Evolutionary conservation across 2,329 filamentous ascomycete genomes (phyloP).

Genomic region (Fusarium scirpi): DNA sequence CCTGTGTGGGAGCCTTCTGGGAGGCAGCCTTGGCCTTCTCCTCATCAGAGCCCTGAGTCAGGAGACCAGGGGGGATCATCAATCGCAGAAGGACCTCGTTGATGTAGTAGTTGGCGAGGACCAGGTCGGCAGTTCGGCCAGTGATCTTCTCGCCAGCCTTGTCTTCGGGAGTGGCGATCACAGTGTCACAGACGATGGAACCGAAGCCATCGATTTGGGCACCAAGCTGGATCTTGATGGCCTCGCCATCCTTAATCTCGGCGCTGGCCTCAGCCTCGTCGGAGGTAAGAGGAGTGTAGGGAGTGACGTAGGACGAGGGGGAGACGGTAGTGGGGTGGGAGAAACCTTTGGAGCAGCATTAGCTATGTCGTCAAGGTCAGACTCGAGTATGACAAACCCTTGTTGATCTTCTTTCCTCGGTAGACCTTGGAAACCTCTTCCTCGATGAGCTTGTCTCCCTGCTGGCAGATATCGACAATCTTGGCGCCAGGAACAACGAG

Average conservation of each 20-base stretch:
- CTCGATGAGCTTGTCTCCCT: slow-evolving; percentile 93
- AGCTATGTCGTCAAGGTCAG: slow-evolving; percentile 19
- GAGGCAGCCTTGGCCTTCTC: slow-evolving; percentile 92
- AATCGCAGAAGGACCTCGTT: slow-evolving; percentile 94
- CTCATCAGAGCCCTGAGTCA: slow-evolving; percentile 87
- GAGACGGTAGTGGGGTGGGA: slow-evolving; percentile 96
- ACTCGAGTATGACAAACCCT: slow-evolving; percentile 70
- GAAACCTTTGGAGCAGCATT: slow-evolving; percentile 69
- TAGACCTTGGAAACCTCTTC: slow-evolving; percentile 96
- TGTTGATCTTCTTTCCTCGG: slow-evolving; percentile 96
- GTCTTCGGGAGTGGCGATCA: slow-evolving; percentile 76
- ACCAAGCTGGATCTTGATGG: slow-evolving; percentile 98
- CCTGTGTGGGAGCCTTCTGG: slow-evolving; percentile 85
- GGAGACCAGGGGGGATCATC: slow-evolving; percentile 89
- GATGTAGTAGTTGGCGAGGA: slow-evolving; percentile 92
- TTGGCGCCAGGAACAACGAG: slow-evolving; percentile 86
- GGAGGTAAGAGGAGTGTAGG: slow-evolving; percentile 91
- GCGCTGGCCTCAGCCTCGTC: slow-evolving; percentile 86
- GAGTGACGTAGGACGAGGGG: slow-evolving; percentile 92
- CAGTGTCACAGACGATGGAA: slow-evolving; percentile 93
- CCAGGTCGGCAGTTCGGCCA: slow-evolving; percentile 85
- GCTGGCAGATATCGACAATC: slow-evolving; percentile 93
- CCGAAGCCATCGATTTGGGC: slow-evolving; percentile 98
- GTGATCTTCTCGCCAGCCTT: slow-evolving; percentile 73
- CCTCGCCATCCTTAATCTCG: slow-evolving; percentile 85